Base-by-base conservation (phyloP, 169 alveolate species). In the Cryptosporidium meleagridis region DNA sequence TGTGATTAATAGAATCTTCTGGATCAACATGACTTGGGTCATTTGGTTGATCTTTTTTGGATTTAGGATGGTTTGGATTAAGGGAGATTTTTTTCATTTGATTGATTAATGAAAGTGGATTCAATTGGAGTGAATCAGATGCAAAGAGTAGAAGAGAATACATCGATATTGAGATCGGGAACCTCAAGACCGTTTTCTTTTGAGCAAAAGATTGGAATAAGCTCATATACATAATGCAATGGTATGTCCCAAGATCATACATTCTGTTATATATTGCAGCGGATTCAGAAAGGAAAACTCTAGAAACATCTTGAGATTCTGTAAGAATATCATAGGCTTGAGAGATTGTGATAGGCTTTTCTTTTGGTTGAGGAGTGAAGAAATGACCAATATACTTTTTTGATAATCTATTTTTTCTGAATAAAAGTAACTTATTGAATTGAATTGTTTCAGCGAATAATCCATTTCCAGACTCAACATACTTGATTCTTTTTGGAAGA, bases 191-290 rank as follows among this genome's bases (percentile, higher is more conserved):
- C 4, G 89, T 80, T 16, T 37, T 59, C 8, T 80, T 65, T 14
- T 44, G 69, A 41, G 45, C 59, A 67, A 62, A 80, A n/a, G 89
- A 80, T 41, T 62, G 55, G 41, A 62, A 65, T 29, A 80, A 29
- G 67, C 80, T 80, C 65, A 80, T 26, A 65, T 80, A 80, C 73
- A 65, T 80, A 26, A 80, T 62, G 29, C 80, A 80, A 29, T 80
- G 89, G 21, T 45, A 59, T 9, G 89, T 80, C 4, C 89, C 89
- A 3, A 80, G 55, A 41, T 80, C 89, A 45, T 62, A 59, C 89
- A 80, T 59, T 65, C 89, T 35, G 45, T 80, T 80, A 29, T 61
- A 80, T 9, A 80, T 41, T 9, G 89, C 89, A 62, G 80, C 62
- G 21, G 73, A 58, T 26, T 80, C 75, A 0, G 89, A 65, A 16